These are phyloP conservation scores for Boeremia exigua DNA, from an alignment of 2,329 filamentous ascomycete genomes.

Conservation along the genomic window DNA sequence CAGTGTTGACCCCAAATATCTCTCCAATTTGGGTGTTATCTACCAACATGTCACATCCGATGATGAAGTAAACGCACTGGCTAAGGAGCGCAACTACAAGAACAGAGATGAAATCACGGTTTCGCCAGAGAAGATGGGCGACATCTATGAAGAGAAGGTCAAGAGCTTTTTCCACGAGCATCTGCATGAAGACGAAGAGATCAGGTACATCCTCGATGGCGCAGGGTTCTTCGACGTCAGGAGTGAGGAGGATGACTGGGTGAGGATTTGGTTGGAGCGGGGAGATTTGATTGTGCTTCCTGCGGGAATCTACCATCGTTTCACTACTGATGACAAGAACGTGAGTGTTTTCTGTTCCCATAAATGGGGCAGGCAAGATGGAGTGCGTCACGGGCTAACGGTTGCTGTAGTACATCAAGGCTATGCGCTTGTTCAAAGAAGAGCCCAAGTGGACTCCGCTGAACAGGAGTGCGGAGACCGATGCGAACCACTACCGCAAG, in stretches of 20 bases:
- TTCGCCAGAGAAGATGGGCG: slow-evolving; percentile 84
- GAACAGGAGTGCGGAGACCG: slow-evolving; percentile 78
- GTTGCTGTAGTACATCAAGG: slow-evolving; percentile 78
- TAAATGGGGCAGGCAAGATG: too few species aligned
- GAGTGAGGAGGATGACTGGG: slow-evolving; percentile 82
- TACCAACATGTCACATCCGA: slow-evolving; percentile 72
- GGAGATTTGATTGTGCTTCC: slow-evolving; percentile 91
- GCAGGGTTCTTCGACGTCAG: slow-evolving; percentile 93
- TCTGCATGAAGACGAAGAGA: slow-evolving; percentile 98
- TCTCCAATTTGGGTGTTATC: slow-evolving; percentile 77
- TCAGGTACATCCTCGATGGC: slow-evolving; percentile 89
- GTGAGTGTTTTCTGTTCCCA: slow-evolving; percentile 60
- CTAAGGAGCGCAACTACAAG: slow-evolving; percentile 79
- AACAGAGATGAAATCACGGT: slow-evolving; percentile 95
- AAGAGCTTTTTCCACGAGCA: slow-evolving; percentile 95
- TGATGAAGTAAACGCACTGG: slow-evolving; percentile 74
- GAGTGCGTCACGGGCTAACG: background rate
- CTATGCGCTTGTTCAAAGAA: slow-evolving; percentile 96
- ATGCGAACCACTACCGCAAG: slow-evolving; percentile 78
- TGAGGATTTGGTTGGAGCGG: slow-evolving; percentile 83
- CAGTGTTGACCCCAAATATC: slow-evolving; percentile 67
- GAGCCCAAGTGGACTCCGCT: slow-evolving; percentile 98
- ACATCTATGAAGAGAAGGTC: slow-evolving; percentile 89
- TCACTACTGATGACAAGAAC: slow-evolving; percentile 91
- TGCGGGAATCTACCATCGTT: slow-evolving; percentile 94